Base-by-base conservation (phyloP, 495 filamentous ascomycete genomes). In the Xylaria venustula region DNA sequence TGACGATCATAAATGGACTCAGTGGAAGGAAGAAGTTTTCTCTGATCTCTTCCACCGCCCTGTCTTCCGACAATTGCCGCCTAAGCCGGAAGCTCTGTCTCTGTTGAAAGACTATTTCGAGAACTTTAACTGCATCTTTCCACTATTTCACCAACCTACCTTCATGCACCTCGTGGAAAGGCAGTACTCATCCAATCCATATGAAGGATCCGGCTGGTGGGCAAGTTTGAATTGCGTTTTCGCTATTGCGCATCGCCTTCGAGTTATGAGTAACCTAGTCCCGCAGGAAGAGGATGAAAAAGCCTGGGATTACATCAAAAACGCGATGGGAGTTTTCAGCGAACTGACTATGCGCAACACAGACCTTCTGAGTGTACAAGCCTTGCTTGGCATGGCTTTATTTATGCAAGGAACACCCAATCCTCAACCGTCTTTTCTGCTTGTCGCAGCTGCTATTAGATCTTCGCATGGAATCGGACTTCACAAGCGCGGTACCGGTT, bases 81-180 rank as follows among this genome's bases (percentile, higher is more conserved):
- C 90, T 0, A 92, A 92, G 72, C 81, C 86, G 19, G 90, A 94
- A 76, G 89, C 88, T 22, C 69, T 90, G 49, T 93, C 90, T 9
- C 81, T 96, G 46, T 85, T 94, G 58, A 92, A 89, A 72, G 94
- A 98, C 70, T 98, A 87, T 71, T 98, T 98, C 66, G 90, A 93
- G 68, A 96, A 97, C 73, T 97, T 98, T 80, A 98, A 98, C 77
- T 92, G 91, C 85, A 90, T 97, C 84, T 96, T 98, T 71, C 94
- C 94, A 45, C 81, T 98, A 3, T 98, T 96, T 70, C 94, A 98
- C 70, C 92, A 97, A 72, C 92, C 93, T 14, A 97, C 94, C 0
- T 98, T 98, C 69, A 97, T 97, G 90, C 91, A 96, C 69, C 77
- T 98, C 14, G 91, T 97, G 20, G 91, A 97, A 64, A 86, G 88